Evolutionary conservation across 2,329 filamentous ascomycete species (phyloP).

Genomic region (Fusarium tanahbumbuense): DNA sequence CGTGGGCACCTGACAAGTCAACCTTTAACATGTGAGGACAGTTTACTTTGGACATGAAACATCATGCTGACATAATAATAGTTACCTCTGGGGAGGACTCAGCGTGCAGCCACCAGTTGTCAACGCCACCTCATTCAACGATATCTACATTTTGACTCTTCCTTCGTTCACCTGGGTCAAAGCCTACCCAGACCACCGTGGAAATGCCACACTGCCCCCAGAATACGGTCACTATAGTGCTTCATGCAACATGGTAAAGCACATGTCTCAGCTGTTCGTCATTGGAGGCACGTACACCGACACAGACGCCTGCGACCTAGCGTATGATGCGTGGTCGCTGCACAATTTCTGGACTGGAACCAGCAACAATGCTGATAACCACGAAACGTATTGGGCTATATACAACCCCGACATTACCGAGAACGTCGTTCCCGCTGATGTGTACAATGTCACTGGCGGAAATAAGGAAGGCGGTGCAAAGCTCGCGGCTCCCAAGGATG

Average conservation of each 20-base stretch:
- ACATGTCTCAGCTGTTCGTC: conserved; percentile 1
- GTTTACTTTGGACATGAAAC: too few species aligned
- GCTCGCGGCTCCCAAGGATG: neutral
- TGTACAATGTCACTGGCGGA: neutral
- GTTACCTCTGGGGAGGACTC: neutral
- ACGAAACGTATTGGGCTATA: neutral
- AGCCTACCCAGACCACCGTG: neutral
- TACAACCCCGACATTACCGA: neutral
- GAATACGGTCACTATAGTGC: neutral
- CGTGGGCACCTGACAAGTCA: neutral
- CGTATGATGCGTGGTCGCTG: neutral
- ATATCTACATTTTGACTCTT: conserved; percentile 1
- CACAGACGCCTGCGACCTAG: neutral
- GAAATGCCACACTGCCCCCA: neutral
- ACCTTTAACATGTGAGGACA: conserved; percentile 3
- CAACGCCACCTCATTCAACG: neutral
- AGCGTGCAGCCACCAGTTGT: neutral
- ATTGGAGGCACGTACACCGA: conserved; percentile 4
- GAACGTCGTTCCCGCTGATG: neutral
- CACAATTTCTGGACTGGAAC: conserved; percentile 14
- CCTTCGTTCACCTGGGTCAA: conserved; percentile 1
- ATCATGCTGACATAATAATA: too few species aligned
- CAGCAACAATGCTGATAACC: neutral
- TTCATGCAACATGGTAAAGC: conserved; percentile 1
- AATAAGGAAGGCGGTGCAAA: neutral